Base-by-base conservation (phyloP, 139 green algal species). In the Nannochloris sp. region DNA sequence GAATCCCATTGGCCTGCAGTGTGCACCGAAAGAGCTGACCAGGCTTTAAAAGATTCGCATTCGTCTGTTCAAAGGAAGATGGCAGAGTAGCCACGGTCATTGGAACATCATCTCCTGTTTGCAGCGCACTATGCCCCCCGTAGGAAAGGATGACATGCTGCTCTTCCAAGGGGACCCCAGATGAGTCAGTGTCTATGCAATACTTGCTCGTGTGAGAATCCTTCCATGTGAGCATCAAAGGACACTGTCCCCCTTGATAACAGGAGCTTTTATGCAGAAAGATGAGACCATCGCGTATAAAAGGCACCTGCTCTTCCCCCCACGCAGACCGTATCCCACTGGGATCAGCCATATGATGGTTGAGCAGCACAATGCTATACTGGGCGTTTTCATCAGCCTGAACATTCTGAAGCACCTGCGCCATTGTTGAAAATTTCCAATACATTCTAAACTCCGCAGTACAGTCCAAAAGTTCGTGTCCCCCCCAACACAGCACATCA, bases 141-240 rank as follows among this genome's bases (percentile, higher is more conserved):
- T 74, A 93, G 59, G 69, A 45, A 23, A 91, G 69, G 3, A 82
- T 64, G 5, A 85, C 65, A 49, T 77, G 63, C 76, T 95, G 82
- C 51, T 60, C 49, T 23, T 57, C n/a, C 37, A 69, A 60, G 16
- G 11, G 10, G 16, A 51, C 9, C 31, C 70, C 64, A 59, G 50
- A 58, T 3, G 65, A 62, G 60, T 87, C 84, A 2, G 82, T 89
- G 53, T 88, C 85, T 6, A 90, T 59, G 5, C 82, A 49, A 75
- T 86, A 89, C 13, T 62, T 69, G 65, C 75, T 89, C 78, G 85
- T 94, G 0, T 56, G 56, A 0, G 69, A 56, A 59, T 97, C 91
- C 70, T 97, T 97, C 91, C 91, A 97, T 51, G 89, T 55, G 44
- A 97, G 71, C 4, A 79, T 79, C 49, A 97, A 79, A 3, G 89